phyloP scores from a whole-genome alignment of 2,329 filamentous ascomycete species.

The Scedosporium dehoogii region DNA sequence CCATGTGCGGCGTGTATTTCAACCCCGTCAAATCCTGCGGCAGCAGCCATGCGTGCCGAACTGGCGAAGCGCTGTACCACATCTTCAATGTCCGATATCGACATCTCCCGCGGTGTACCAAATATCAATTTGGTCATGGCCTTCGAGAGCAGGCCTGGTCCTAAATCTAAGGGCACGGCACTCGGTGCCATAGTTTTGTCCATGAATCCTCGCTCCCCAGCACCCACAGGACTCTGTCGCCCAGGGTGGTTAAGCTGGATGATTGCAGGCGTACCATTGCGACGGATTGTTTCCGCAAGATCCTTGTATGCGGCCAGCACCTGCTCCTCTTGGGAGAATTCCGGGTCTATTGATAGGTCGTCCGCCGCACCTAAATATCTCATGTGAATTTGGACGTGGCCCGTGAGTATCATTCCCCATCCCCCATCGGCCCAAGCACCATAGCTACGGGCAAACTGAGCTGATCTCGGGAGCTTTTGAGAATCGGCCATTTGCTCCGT shows the following conservation, averaged over 20 bases:
- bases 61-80: slow-evolving; percentile 42
- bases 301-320: slow-evolving; percentile 22
- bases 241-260: slow-evolving; percentile 39
- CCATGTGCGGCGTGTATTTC: slow-evolving; percentile 43
- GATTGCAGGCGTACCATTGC: slow-evolving; percentile 25
- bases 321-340: slow-evolving; percentile 12
- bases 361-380: slow-evolving; percentile 22
- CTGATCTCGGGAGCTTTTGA: slow-evolving; percentile 27
- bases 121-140: slow-evolving; percentile 33
- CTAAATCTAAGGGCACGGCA: not conserved
- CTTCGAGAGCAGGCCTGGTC: not conserved
- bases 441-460: slow-evolving; percentile 29
- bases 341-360: slow-evolving; percentile 24
- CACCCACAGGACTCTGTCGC: slow-evolving; percentile 29
- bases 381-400: slow-evolving; percentile 34
- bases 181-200: slow-evolving; percentile 26
- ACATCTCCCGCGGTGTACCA: slow-evolving; percentile 43
- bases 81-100: slow-evolving; percentile 37
- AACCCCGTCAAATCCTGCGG: slow-evolving; percentile 35
- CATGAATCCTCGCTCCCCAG: slow-evolving; percentile 24
- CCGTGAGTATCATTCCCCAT: slow-evolving; percentile 44
- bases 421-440: slow-evolving; percentile 40
- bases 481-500: slow-evolving; percentile 31
- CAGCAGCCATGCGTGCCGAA: slow-evolving; percentile 35
- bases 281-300: slow-evolving; percentile 22